Conservation (phyloP, 441 rosid genomes). For the Arabidopsis hybrid region DNA sequence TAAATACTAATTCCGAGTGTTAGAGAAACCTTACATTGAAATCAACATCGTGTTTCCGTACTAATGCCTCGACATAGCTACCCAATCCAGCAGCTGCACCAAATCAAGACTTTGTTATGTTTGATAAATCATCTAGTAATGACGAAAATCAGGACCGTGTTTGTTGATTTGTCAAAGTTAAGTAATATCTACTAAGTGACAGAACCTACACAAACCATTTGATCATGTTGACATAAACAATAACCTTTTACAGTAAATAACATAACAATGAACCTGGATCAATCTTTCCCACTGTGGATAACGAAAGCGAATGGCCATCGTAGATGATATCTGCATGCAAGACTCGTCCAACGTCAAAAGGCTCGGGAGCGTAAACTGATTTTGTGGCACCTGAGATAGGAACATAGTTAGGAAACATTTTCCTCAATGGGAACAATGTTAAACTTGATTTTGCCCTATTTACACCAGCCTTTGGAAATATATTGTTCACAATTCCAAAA, state of each 20-base stretch:
- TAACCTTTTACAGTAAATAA: constrained; percentile 27
- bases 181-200: neutral
- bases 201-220: constrained; percentile 8
- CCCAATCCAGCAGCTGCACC: constrained; percentile 93
- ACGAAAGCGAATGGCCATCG: constrained; percentile 57
- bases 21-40: constrained; percentile 68
- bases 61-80: constrained; percentile 93
- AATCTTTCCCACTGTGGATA: constrained; percentile 74
- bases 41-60: constrained; percentile 86
- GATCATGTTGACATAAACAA: constrained; percentile 16
- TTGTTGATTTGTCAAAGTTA: too few species aligned
- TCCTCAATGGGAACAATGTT: neutral
- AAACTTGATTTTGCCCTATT: neutral
- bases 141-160: too few species aligned
- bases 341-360: constrained; percentile 81
- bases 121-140: too few species aligned
- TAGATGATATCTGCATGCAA: constrained; percentile 72
- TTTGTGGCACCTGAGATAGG: constrained; percentile 79
- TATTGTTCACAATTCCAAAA: neutral
- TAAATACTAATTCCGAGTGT: neutral
- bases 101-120: constrained; percentile 27
- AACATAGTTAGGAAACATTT: constrained; percentile 24
- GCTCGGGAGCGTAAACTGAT: constrained; percentile 93
- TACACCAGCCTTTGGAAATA: neutral
- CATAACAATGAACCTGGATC: constrained; percentile 72